phyloP scores from a whole-genome alignment of 805 yeast species.

The Saccharomyces paradoxus region DNA sequence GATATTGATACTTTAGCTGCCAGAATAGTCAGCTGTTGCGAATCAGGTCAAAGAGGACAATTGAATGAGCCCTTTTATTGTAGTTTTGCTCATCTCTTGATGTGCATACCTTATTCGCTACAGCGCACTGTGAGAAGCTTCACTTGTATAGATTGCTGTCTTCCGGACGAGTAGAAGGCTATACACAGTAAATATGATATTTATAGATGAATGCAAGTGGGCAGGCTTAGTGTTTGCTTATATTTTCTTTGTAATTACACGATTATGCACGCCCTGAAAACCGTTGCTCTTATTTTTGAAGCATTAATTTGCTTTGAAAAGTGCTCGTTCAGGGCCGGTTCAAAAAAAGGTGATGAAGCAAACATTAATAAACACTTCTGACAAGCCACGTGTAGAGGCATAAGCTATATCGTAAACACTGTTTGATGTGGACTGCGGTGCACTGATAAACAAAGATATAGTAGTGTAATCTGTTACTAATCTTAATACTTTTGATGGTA shows the following conservation, averaged over 20 bases:
- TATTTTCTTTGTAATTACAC: not conserved
- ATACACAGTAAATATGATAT: not conserved
- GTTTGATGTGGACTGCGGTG: not conserved
- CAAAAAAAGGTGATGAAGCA: not conserved
- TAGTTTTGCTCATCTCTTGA: conserved; percentile 55
- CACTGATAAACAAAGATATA: not conserved
- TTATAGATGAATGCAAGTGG: not conserved
- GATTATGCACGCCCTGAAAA: not conserved
- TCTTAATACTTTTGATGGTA: conserved; percentile 1
- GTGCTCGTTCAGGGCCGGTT: not conserved
- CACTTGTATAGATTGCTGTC: conserved; percentile 58
- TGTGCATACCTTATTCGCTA: conserved; percentile 61
- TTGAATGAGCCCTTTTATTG: conserved; percentile 69
- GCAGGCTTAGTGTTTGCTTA: not conserved
- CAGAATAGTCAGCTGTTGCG: conserved; percentile 45
- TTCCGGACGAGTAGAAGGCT: conserved; percentile 17
- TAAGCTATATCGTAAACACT: not conserved
- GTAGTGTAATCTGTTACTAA: not conserved
- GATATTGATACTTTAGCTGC: conserved; percentile 51
- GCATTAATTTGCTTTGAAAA: not conserved
- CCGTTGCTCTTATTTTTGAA: not conserved
- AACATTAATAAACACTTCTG: not conserved
- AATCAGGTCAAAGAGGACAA: conserved; percentile 60
- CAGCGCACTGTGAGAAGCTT: conserved; percentile 34
- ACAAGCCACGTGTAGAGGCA: not conserved